Percentiles rank a stretch among this genome's conserved stretches.
Evolutionary conservation across 192 early-diverging fungal genomes (phyloP).

Genomic region (Spinellus fusiger): DNA sequence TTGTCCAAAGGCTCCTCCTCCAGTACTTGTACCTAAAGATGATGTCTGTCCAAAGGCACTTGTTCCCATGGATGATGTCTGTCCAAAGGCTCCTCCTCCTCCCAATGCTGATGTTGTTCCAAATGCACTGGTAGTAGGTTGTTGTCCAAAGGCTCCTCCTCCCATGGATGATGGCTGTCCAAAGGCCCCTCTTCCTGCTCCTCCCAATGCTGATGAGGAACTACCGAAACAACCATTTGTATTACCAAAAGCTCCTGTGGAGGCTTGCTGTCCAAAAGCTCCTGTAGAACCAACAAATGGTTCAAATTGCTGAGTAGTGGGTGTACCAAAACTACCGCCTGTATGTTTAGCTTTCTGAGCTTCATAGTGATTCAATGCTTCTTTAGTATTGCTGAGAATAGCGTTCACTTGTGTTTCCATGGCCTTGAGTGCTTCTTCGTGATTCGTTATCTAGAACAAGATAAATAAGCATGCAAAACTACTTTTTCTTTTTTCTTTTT

Average conservation of each 20-base stretch:
- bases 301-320: conserved; percentile 11
- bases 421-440: conserved; percentile 19
- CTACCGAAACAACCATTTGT: no score
- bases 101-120: conserved; percentile 9
- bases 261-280: conserved; percentile 3
- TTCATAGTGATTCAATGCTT: conserved; percentile 34
- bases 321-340: conserved; percentile 20
- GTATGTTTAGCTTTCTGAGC: conserved; percentile 16
- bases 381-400: conserved; percentile 26
- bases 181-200: conserved; percentile 13
- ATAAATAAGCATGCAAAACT: conserved; percentile 20
- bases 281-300: conserved; percentile 23
- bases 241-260: background rate
- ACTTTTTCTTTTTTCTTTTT: background rate
- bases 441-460: conserved; percentile 26
- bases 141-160: conserved; percentile 19
- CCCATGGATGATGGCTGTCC: conserved; percentile 29
- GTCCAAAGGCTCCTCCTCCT: conserved; percentile 1
- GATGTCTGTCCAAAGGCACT: conserved; percentile 8
- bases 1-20: conserved; percentile 13
- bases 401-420: conserved; percentile 39
- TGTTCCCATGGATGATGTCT: conserved; percentile 4
- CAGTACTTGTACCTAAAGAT: no score
- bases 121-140: conserved; percentile 2
- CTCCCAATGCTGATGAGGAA: background rate